Base-by-base conservation (phyloP, 306 rosid genomes). In the Acacia melanoxylon region DNA sequence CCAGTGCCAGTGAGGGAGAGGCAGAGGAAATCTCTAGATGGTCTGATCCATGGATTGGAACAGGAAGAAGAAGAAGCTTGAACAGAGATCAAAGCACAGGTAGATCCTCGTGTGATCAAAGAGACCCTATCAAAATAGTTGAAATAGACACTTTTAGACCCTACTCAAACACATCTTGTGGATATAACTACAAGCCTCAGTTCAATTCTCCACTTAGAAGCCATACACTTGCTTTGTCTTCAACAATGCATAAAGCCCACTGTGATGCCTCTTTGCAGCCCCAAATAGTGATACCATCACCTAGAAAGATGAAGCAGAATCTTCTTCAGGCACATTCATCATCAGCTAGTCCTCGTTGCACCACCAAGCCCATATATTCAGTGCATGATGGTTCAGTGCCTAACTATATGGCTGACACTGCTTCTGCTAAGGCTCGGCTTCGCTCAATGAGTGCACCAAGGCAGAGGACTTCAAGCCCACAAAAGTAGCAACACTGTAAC, bases 351-450 rank as follows among this genome's bases (percentile, higher is more conserved):
- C 92, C 92, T 75, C 86, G 88, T 61, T 83, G 75, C 72, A 63
- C 37, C 67, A 69, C 54, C 20, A 73, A 72, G 10, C 52, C 61
- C n/a, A 63, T 51, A 58, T 74, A 24, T 20, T 68, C 76, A 59
- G 12, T 37, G 82, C 75, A 69, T 11, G 80, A 41, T 13, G 70
- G 22, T 78, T 25, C 77, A 68, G 19, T 56, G 56, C 89, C 88
- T 11, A 90, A 85, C 75, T 88, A 90, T 86, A 90, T 88, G 91
- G 86, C 88, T 20, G 80, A 89, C 27, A 90, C 93, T 48, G 91
- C 87, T 16, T 90, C 93, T 17, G 87, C 89, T 33, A 82, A 69
- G 77, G 91, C 91, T 16, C 82, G 93, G 70, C 16, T 63, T 66
- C 83, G 92, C 63, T 86, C 93, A 14, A 84, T 66, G 3, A 88